These are phyloP conservation scores for Lyophyllum atratum DNA, from an alignment of 768 basidiomycete species.

Conservation along the genomic window DNA sequence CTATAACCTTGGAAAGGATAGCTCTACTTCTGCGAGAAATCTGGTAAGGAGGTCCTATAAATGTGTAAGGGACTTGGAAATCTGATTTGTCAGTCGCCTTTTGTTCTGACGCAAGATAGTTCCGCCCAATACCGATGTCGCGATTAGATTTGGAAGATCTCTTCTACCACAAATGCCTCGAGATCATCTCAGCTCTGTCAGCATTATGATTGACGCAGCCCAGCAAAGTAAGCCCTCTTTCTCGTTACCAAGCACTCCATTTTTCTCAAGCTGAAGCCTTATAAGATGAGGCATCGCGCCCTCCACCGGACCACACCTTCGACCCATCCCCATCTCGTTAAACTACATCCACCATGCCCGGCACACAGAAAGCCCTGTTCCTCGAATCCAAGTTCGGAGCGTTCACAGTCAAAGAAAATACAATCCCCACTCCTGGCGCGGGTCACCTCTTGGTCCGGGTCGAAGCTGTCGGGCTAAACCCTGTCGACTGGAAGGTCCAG, in stretches of 20 bases:
- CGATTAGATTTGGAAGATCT: neutral
- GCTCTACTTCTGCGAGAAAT: too few relatives aligned
- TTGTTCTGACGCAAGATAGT: neutral
- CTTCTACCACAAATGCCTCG: too few relatives aligned
- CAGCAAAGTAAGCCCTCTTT: neutral
- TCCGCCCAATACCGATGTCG: neutral
- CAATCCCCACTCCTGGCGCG: conserved; percentile 26
- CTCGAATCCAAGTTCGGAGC: conserved; percentile 17
- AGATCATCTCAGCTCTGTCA: neutral
- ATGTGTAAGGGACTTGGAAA: too few relatives aligned
- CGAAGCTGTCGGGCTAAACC: conserved; percentile 42
- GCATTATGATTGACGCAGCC: neutral
- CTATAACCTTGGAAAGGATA: too few relatives aligned
- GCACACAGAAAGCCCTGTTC: conserved; percentile 28
- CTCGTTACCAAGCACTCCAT: too few relatives aligned
- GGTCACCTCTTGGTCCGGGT: conserved; percentile 45
- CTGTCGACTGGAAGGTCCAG: conserved; percentile 53
- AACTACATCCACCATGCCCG: neutral
- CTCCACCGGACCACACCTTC: too few relatives aligned
- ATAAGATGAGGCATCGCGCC: too few relatives aligned
- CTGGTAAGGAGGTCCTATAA: too few relatives aligned
- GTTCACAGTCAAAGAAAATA: conserved; percentile 13
- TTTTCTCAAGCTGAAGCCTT: neutral
- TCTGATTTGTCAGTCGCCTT: too few relatives aligned
- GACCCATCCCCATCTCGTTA: too few relatives aligned